phyloP scores from a whole-genome alignment of 306 rosid species.

The Lathyrus oleraceus region DNA sequence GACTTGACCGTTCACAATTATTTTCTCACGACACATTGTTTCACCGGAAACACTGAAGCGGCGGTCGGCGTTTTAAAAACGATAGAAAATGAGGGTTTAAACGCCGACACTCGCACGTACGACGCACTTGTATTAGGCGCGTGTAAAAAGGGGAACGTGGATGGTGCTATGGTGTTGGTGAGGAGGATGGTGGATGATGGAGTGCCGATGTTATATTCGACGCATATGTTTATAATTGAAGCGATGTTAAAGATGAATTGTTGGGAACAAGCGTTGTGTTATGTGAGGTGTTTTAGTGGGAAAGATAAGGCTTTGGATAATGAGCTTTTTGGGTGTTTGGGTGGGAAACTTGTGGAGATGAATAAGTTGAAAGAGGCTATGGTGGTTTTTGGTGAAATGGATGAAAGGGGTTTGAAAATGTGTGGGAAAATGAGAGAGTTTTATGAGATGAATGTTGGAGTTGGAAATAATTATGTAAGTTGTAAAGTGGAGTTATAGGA shows the following conservation, averaged over 20 bases:
- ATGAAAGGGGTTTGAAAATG: conserved; percentile 42
- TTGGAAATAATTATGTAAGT: neutral
- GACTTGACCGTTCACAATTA: conserved; percentile 44
- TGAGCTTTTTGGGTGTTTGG: conserved; percentile 50
- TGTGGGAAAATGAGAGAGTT: conserved; percentile 35
- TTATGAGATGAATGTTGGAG: conserved; percentile 30
- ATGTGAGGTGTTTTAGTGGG: conserved; percentile 47
- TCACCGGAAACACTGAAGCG: conserved; percentile 32
- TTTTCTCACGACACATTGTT: conserved; percentile 43
- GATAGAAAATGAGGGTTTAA: conserved; percentile 47
- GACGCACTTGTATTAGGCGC: conserved; percentile 68
- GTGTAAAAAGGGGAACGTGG: conserved; percentile 55
- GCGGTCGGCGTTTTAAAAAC: conserved; percentile 40
- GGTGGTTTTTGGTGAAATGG: conserved; percentile 56
- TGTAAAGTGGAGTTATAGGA: neutral
- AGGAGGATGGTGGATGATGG: conserved; percentile 70
- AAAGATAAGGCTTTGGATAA: conserved; percentile 48
- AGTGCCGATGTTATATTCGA: conserved; percentile 44
- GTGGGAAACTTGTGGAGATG: conserved; percentile 37
- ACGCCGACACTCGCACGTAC: conserved; percentile 44
- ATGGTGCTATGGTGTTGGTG: conserved; percentile 55
- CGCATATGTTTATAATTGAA: conserved; percentile 43
- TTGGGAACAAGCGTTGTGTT: conserved; percentile 42
- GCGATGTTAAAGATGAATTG: conserved; percentile 35
- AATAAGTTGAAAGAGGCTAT: conserved; percentile 41